Conservation (phyloP, 2,329 filamentous ascomycete species). For the Bipolaris oryzae region DNA sequence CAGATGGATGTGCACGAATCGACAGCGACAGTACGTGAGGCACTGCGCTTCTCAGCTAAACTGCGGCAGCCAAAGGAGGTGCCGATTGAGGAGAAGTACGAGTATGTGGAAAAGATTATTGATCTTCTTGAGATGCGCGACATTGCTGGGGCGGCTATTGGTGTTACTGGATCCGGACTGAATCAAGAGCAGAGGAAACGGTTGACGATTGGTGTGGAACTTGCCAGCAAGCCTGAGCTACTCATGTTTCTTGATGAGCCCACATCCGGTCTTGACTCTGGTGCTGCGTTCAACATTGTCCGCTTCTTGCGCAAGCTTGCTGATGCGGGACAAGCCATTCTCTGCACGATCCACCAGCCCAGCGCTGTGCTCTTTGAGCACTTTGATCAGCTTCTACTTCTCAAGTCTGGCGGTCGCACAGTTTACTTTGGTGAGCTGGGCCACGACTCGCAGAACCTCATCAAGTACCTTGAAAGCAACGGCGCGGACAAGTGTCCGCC, state of each 20-base stretch:
- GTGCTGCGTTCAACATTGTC: slow-evolving; percentile 69
- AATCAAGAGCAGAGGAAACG: slow-evolving; percentile 71
- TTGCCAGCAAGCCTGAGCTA: slow-evolving; percentile 70
- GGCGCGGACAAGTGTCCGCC: slow-evolving; percentile 60
- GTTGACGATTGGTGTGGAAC: slow-evolving; percentile 66
- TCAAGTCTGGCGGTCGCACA: slow-evolving; percentile 68
- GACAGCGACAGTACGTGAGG: slow-evolving; percentile 68
- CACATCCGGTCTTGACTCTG: slow-evolving; percentile 73
- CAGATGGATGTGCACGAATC: slow-evolving; percentile 67
- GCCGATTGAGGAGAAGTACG: slow-evolving; percentile 65
- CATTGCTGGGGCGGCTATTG: slow-evolving; percentile 69
- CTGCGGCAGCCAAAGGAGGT: slow-evolving; percentile 66
- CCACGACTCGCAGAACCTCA: slow-evolving; percentile 49
- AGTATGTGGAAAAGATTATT: slow-evolving; percentile 69
- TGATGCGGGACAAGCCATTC: slow-evolving; percentile 68
- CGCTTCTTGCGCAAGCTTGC: slow-evolving; percentile 71
- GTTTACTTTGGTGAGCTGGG: slow-evolving; percentile 69
- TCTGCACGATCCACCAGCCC: slow-evolving; percentile 74
- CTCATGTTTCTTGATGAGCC: slow-evolving; percentile 80
- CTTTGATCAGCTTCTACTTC: slow-evolving; percentile 69
- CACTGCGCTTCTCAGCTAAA: slow-evolving; percentile 67
- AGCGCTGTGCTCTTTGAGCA: slow-evolving; percentile 69
- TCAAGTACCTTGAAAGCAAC: slow-evolving; percentile 60
- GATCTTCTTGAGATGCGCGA: slow-evolving; percentile 68
- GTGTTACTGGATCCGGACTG: slow-evolving; percentile 55